These are phyloP conservation scores for Funneliformis caledonium DNA, from an alignment of 371 early-diverging fungal genomes.

Conservation along the genomic window DNA sequence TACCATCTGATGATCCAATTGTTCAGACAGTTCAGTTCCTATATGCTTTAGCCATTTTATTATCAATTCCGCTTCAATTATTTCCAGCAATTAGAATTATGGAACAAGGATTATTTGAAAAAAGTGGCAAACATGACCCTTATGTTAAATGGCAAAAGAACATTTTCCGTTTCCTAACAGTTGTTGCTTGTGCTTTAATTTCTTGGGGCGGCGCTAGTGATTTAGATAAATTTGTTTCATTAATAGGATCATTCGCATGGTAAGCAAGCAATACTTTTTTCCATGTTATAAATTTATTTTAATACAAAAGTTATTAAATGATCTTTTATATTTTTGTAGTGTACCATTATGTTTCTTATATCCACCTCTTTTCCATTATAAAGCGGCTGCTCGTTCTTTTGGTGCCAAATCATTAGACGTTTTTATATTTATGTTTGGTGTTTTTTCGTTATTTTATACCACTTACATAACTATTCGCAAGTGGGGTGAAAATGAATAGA, in stretches of 20 bases:
- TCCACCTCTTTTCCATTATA: slow-evolving; percentile 82
- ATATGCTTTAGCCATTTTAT: slow-evolving; percentile 85
- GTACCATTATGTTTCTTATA: slow-evolving; percentile 80
- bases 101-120: slow-evolving; percentile 73
- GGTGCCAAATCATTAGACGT: slow-evolving; percentile 52
- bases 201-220: slow-evolving; percentile 76
- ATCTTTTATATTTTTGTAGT: slow-evolving; percentile 42
- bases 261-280: neutral
- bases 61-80: slow-evolving; percentile 82
- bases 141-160: slow-evolving; percentile 91
- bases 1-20: slow-evolving; percentile 68
- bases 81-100: slow-evolving; percentile 88
- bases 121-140: slow-evolving; percentile 66
- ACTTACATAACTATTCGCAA: slow-evolving; percentile 73
- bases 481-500: slow-evolving; percentile 50
- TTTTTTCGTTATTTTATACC: slow-evolving; percentile 74
- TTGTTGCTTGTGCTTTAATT: slow-evolving; percentile 68
- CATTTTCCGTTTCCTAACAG: slow-evolving; percentile 70
- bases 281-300: slow-evolving; percentile 31
- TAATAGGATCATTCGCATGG: slow-evolving; percentile 79
- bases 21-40: slow-evolving; percentile 73
- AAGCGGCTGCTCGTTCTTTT: slow-evolving; percentile 53
- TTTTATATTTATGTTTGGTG: slow-evolving; percentile 70
- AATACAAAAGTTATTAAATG: neutral
- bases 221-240: slow-evolving; percentile 83